Base-by-base conservation (phyloP, 805 yeast genomes). In the Kodamaea restingae region DNA sequence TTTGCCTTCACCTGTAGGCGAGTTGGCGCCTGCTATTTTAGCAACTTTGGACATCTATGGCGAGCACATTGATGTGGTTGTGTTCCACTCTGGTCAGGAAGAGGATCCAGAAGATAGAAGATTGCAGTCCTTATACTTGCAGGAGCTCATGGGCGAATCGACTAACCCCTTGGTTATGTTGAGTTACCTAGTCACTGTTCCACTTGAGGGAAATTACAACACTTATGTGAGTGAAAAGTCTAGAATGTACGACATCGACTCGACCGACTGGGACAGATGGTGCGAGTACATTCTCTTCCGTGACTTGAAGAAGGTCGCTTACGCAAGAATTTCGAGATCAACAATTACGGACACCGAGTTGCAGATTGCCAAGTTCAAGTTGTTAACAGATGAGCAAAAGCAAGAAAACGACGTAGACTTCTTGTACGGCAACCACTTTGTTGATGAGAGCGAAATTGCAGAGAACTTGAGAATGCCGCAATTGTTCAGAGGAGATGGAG, bases 41-140 rank as follows among this genome's bases (percentile, higher is more conserved):
- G 98, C 98, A 2, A 91, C 97, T 1, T 67, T 93, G 45, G 91
- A 88, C 49, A 84, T 93, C 26, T 90, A 88, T 61, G 96, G 96
- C 9, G 83, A 81, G 52, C 58, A 71, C 15, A 85, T 93, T 4
- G 98, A 93, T 59, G 86, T 93, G 17, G 91, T 93, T 42, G 98
- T 93, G 17, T 93, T 93, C 84, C 98, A 93, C 60, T 80, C 93
- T 32, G 98, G 98, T 3, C 98, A 93, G 65, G 98, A 93, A 60
- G 98, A 93, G 68, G 98, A 93, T 58, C 88, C 71, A 3, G 96
- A 88, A 58, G 98, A 93, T 62, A 78, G 98, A 53, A 71, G 93
- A 49, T 68, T 88, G 50, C 98, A 93, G 65, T 78, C 91, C 50
- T 70, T 79, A 44, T 85, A 78, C 2, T 71, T 93, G 32, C 75